Base-by-base conservation (phyloP, 2,329 filamentous ascomycete genomes). In the Mycosphaerella sp. region DNA sequence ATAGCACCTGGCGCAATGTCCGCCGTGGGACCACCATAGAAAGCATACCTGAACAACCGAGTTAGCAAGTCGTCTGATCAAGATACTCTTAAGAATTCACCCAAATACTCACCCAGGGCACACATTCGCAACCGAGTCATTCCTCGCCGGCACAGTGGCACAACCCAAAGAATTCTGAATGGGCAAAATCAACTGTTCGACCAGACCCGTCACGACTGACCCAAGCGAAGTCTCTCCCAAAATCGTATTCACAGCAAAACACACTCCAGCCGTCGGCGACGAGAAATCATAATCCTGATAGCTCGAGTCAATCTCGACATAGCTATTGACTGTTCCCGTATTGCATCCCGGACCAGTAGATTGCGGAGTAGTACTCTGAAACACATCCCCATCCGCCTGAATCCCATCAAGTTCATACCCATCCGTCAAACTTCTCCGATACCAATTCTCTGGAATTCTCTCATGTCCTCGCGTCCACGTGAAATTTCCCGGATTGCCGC, bases 271-370 rank as follows among this genome's bases (percentile, higher is more conserved):
- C 6, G n/a, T 39, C 6, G 45, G 45, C 10, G 12, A 14, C 9
- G 31, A 38, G 32, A 48, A 48, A 23, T 48, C 45, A 29, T 64
- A 62, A n/a, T 41, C 39, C 39, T 41, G 39, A n/a, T 41, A 41
- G 6, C 11, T n/a, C 6, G 39, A 11, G 14, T 72, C 61, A 41
- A 73, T 50, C 6, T 66, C 66, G 12, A 61, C 56, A 59, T 69
- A 72, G 31, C 65, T 64, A 58, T 71, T 67, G 9, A 62, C 54
- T 8, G 34, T 41, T 4, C 46, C 46, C 7, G 45, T 48, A 10
- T 48, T 48, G 2, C 46, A 36, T 4, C 46, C 46, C 17, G 38
- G 38, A 9, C 26, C 17, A 3, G 38, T 6, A 2, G 38, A 39
- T 31, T 38, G 31, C n/a, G 46, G 46, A 7, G 36, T 39, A 12